A percentile compares a stretch with the other conserved stretches of the same genome.
phyloP scores from a whole-genome alignment of 2,329 filamentous ascomycete species.

The Aciculosporium take region DNA sequence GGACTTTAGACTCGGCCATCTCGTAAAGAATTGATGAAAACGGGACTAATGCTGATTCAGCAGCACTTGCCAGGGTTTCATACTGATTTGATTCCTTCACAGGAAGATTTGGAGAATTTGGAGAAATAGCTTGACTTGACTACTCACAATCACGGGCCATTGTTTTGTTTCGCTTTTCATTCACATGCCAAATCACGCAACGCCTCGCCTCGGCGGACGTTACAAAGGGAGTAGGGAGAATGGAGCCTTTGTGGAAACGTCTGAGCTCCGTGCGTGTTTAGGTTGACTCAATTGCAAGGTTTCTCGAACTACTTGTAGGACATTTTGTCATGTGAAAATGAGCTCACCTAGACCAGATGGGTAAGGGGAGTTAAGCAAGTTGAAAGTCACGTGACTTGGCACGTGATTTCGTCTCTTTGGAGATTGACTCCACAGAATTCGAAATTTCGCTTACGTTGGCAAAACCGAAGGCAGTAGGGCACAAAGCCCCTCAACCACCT shows the following conservation, averaged over 20 bases:
- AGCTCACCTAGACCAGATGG: neutral
- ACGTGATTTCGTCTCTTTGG: constrained; percentile 3
- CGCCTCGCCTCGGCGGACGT: neutral
- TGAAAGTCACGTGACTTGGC: constrained; percentile 2
- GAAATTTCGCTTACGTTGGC: constrained; percentile 1
- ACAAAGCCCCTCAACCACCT: constrained; percentile 17
- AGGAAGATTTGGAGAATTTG: too few species aligned
- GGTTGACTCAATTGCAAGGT: too few species aligned
- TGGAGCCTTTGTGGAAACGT: too few species aligned
- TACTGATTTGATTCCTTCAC: neutral
- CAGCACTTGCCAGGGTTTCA: neutral
- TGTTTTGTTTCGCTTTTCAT: neutral
- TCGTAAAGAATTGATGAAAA: too few species aligned
- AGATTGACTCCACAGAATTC: neutral
- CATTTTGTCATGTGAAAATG: constrained; percentile 1
- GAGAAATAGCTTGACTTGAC: too few species aligned
- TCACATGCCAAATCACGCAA: neutral
- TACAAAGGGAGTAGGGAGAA: too few species aligned
- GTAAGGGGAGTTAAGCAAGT: neutral
- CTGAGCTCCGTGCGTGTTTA: too few species aligned
- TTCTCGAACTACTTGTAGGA: too few species aligned
- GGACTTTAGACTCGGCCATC: too few species aligned
- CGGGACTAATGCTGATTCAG: too few species aligned
- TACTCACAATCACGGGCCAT: neutral
- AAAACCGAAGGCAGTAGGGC: constrained; percentile 17